Evolutionary conservation across 352 stramenopile genomes (phyloP), one percentile per base, ranked within the genome.

Genomic region (Phytophthora constricta): DNA sequence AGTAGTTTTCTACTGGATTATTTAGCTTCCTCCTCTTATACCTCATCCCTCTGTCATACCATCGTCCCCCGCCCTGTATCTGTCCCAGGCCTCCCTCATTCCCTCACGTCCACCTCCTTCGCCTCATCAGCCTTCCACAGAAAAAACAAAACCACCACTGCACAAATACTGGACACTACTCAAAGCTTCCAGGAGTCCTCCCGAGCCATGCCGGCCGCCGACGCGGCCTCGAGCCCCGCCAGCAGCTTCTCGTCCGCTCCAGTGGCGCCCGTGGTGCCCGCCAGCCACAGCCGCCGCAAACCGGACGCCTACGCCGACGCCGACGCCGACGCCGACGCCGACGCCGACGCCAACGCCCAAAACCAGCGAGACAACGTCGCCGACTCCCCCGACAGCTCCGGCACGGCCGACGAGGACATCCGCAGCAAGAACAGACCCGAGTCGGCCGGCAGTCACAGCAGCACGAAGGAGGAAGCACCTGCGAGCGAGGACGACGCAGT

Each of bases 241-340:
- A 66, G 45, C n/a, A 59, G 68, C 37, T 86, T 85, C 54, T 82
- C 68, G 34, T 86, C 79, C 11, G 43, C 74, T 11, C 67, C 65
- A 1, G 80, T 79, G 13, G 76, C 72, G 4, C 59, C 66, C 4
- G 76, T 82, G 4, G 59, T 77, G n/a, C 31, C 57, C 34, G 73
- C 23, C 59, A 70, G 61, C 62, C 72, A 74, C 60, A 47, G 46
- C 27, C 51, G 71, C 2, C 65, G 68, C 34, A 56, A 55, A 41
- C 39, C 62, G 45, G 51, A 27, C 34, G 17, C 33, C 43, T 50
- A 19, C 48, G 53, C 14, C 50, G 25, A 13, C 20, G 22, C 22
- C 22, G 22, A n/a, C 16, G 47, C 58, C 17, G 66, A 80, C 27
- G 17, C 33, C 43, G 52, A 19, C 48, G 53, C 14, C 50, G 25